Base-by-base conservation (phyloP, 164 flowering plant species). In the Saururus chinensis region DNA sequence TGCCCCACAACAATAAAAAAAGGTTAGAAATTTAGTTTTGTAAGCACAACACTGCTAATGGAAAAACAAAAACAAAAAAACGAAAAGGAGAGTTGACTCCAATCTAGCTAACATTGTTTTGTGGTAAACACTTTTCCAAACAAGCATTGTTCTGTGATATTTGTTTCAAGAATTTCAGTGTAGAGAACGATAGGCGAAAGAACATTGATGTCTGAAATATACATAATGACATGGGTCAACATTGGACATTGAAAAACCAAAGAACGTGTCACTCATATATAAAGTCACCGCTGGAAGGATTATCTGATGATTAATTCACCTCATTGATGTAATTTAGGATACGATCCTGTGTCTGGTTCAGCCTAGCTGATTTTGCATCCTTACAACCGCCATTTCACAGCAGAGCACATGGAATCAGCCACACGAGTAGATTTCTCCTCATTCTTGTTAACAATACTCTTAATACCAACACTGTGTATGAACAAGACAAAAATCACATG, bases 381-480 rank as follows among this genome's bases (percentile, higher is more conserved):
- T 89, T 9, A 92, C 81, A 24, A 87, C 89, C 51, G 85, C 76
- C 95, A 87, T 89, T 74, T 91, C 83, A 72, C 98, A 88, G 84
- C 83, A 71, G 80, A 49, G 68, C 95, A 87, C 79, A 68, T 81
- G 16, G 84, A 76, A 67, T 81, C 92, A 61, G 41, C 61, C 26
- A 64, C 19, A 59, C 71, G 78, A 64, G 68, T 82, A 49, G 83
- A 71, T 40, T 64, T 72, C 25, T 64, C 82, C 52, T 57, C 71
- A 40, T 56, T 61, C 75, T 74, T 71, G 70, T 77, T 87, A 24
- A 91, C 96, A n/a, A n/a, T n/a, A 56, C 87, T 84, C 81, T 86
- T 77, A 23, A 91, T 86, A 57, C 83, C 83, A 79, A 74, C 69
- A 61, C 97, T 30, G 61, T 30, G 61, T 26, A 63, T 24, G 22